phyloP scores from a whole-genome alignment of 768 basidiomycete genomes.

The Boletellus ananiceps region DNA sequence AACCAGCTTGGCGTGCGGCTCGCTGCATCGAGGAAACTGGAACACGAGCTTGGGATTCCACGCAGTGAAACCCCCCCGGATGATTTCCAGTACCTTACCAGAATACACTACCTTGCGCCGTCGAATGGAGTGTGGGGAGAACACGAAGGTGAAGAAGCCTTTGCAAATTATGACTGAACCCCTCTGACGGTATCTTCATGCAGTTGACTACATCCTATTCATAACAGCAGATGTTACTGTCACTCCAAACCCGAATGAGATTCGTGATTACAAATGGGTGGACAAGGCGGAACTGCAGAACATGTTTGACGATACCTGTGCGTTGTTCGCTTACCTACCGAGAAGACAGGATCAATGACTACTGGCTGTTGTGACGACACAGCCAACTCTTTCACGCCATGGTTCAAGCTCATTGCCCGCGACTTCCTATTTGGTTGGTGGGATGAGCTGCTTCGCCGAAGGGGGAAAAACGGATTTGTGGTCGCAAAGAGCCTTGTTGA shows the following conservation, averaged over 20 bases:
- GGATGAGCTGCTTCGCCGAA: constrained; percentile 78
- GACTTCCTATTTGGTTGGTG: constrained; percentile 99
- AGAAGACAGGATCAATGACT: background rate
- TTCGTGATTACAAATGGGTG: constrained; percentile 87
- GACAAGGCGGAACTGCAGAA: constrained; percentile 82
- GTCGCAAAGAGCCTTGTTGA: constrained; percentile 47
- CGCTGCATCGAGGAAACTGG: constrained; percentile 93
- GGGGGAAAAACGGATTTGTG: constrained; percentile 51
- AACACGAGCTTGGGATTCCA: constrained; percentile 96
- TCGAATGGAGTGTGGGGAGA: constrained; percentile 94
- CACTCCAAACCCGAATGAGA: constrained; percentile 82
- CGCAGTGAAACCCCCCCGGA: constrained; percentile 69
- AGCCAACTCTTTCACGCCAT: constrained; percentile 93
- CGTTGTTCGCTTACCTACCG: constrained; percentile 16
- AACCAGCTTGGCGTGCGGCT: constrained; percentile 79
- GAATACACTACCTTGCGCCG: constrained; percentile 96
- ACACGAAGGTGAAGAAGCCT: constrained; percentile 72
- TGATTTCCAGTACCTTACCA: constrained; percentile 89
- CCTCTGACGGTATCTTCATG: constrained; percentile 8
- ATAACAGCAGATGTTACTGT: constrained; percentile 84
- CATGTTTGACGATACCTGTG: constrained; percentile 85
- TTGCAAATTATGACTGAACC: background rate
- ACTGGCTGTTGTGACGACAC: constrained; percentile 1
- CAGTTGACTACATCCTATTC: constrained; percentile 98
- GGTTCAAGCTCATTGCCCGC: constrained; percentile 97